Base-by-base conservation (phyloP, 768 basidiomycete genomes). In the Pleurotus giganteus region DNA sequence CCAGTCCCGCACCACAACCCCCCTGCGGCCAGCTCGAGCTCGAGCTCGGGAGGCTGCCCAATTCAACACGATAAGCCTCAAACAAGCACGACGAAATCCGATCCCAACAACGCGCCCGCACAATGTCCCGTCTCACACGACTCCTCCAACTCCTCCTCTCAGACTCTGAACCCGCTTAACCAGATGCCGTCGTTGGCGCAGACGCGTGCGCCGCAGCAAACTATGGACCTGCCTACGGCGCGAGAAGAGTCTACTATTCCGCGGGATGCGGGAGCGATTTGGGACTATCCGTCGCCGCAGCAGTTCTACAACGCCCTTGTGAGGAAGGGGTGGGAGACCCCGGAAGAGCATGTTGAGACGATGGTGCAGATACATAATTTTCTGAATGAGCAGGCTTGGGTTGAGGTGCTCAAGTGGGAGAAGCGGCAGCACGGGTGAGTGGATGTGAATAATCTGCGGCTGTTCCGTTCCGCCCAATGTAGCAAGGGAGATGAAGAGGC, bases 341-440 rank as follows among this genome's bases (percentile, higher is more conserved):
- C 94, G 0, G 94, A 95, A 69, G 93, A 98, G 62, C 89, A 94
- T 69, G 82, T 98, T 42, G 95, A 94, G 68, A 92, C 86, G 23
- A 97, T 99, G 91, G 97, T 99, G 41, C 86, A 94, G 57, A 98
- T 98, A 31, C 97, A 99, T 67, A 99, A 99, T 69, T 98, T 95
- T 61, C 69, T 99, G 69, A 98, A 99, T 64, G 97, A 99, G 73
- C 80, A 86, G 67, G 97, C 97, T 15, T 99, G 97, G 97, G 74
- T 83, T 50, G 94, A 98, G 70, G 96, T 99, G 2, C 68, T 91
- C 57, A 88, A 83, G 67, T 98, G 97, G 96, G 97, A 99, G 72
- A 82, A 80, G 66, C 76, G 84, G 63, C 70, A 71, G 54, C 70
- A 84, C 59, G 71, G 73, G 90, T 91, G 62, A 66, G 85, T 75